These are phyloP conservation scores for Carallia pectinifolia DNA, from an alignment of 345 rosid genomes.

Conservation along the genomic window DNA sequence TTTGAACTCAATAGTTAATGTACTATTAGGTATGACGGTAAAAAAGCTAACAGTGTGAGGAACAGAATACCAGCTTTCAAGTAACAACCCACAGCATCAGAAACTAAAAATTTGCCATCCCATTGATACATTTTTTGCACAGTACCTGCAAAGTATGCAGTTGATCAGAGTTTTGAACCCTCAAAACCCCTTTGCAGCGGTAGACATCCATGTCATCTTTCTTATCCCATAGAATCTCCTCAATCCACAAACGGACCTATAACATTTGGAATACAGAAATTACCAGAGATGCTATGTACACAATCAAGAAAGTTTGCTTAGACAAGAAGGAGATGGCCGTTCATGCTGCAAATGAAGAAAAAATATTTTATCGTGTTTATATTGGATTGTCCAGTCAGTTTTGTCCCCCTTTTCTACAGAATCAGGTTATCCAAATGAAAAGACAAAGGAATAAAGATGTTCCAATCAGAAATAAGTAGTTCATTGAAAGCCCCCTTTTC, in stretches of 20 bases:
- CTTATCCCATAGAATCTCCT: constrained; percentile 94
- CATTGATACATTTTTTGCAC: too few relatives aligned
- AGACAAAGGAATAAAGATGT: too few relatives aligned
- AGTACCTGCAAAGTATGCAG: constrained; percentile 89
- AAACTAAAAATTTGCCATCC: too few relatives aligned
- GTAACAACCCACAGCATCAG: background rate
- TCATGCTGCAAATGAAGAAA: background rate
- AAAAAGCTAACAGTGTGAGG: background rate
- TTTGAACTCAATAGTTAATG: background rate
- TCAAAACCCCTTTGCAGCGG: constrained; percentile 89
- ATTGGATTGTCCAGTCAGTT: too few relatives aligned
- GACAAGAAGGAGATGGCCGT: constrained; percentile 1
- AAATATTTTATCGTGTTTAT: background rate
- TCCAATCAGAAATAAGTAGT: too few relatives aligned
- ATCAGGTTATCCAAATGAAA: too few relatives aligned
- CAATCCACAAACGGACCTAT: constrained; percentile 80
- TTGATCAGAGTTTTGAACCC: constrained; percentile 59
- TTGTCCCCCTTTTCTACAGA: too few relatives aligned
- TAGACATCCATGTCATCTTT: constrained; percentile 72
- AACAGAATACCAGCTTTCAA: background rate
- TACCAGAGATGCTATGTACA: background rate
- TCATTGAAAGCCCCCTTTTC: too few relatives aligned
- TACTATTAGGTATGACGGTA: background rate
- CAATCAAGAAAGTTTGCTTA: background rate
- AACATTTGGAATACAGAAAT: constrained; percentile 9